Evolutionary conservation across 2,329 filamentous ascomycete genomes (phyloP), one percentile per base, ranked within the genome.

Genomic region (Mycogone perniciosa): DNA sequence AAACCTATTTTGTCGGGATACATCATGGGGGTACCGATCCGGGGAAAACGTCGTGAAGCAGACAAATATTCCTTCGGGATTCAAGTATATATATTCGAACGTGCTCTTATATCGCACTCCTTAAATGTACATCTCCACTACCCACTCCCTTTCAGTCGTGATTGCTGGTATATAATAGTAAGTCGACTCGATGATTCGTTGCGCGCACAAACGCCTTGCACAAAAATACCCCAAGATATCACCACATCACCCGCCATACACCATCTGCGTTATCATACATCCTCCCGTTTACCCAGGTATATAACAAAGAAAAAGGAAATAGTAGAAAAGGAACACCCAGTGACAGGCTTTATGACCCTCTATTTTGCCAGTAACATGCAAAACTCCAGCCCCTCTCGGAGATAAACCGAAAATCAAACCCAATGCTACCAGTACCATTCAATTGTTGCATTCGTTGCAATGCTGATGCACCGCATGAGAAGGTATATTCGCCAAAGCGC

Each of bases 401-500:
- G 11, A 29, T 11, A 37, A 39, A 38, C 6, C 20, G 7, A 38
- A 38, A 38, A 38, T 38, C 35, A 11, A 38, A n/a, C 35, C 35
- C n/a, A 38, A n/a, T 20, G n/a, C 35, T 38, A 11, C 35, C 35
- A 38, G n/a, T 38, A 20, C 35, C 9, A 20, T 6, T 38, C 35
- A 38, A 38, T 20, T n/a, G 35, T 20, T n/a, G 20, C n/a, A 2
- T 11, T 20, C 35, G 20, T 38, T 6, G 11, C 11, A 20, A 11
- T 38, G 20, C n/a, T 6, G 20, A 38, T 43, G 13, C n/a, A 31
- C n/a, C 7, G 20, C 20, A 13, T 20, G 31, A 41, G 40, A 2
- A 50, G n/a, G 8, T 7, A 8, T 13, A 9, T n/a, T 38, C 35
- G 35, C 27, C 20, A 11, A 44, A 51, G 49, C 44, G 44, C 49